These are phyloP conservation scores for Fusarium vanettenii DNA, from an alignment of 2,329 filamentous ascomycete genomes.

Conservation along the genomic window DNA sequence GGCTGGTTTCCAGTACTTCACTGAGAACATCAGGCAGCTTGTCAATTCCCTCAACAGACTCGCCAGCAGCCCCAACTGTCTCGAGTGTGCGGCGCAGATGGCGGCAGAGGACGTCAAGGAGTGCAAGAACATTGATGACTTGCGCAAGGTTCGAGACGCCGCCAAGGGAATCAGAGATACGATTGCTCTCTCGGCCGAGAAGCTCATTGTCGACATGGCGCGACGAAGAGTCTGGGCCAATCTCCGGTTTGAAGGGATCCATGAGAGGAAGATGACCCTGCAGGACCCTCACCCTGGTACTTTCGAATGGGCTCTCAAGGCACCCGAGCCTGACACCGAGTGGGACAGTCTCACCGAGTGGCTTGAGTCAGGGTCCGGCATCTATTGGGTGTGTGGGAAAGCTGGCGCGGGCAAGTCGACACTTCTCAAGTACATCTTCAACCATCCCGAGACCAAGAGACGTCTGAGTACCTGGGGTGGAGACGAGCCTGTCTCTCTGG, in stretches of 20 bases:
- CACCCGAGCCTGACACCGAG: neutral
- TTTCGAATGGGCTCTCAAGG: neutral
- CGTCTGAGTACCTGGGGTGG: neutral
- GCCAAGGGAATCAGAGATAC: neutral
- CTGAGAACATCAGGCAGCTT: neutral
- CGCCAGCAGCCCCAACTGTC: neutral
- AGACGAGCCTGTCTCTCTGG: neutral
- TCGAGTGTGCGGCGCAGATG: neutral
- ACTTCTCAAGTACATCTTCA: neutral
- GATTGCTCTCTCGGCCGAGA: neutral
- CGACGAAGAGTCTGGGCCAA: neutral
- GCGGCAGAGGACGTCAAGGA: neutral
- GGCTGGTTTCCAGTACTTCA: neutral
- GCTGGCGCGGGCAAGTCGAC: neutral
- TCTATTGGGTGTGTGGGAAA: neutral
- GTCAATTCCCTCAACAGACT: neutral
- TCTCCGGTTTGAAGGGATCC: neutral
- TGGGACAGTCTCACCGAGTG: neutral
- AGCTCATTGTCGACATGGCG: neutral
- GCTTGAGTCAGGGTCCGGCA: neutral
- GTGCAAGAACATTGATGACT: neutral
- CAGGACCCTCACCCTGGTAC: neutral
- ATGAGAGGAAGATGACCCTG: neutral
- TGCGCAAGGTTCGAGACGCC: neutral
- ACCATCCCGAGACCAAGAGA: neutral